A percentile compares a stretch with the other conserved stretches of the same genome.
Conservation (phyloP, 2,329 filamentous ascomycete species). For the Colletotrichum sp. region DNA sequence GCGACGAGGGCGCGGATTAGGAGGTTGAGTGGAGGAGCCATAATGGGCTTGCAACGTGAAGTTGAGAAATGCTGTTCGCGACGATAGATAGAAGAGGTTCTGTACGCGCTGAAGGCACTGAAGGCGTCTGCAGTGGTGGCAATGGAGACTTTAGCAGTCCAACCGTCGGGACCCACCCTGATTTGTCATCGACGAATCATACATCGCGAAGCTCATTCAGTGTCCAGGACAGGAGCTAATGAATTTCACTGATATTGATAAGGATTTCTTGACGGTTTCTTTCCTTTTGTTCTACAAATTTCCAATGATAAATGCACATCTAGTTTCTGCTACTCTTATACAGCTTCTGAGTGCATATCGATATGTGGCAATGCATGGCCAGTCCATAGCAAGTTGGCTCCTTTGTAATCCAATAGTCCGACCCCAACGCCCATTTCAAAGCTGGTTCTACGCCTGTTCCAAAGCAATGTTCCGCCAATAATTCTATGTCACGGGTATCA, state of each 20-base stretch:
- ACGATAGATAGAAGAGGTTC: neutral
- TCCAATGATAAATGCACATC: neutral
- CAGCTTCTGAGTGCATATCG: neutral
- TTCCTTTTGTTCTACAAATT: neutral
- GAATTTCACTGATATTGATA: no score
- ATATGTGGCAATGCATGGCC: neutral
- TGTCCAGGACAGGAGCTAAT: neutral
- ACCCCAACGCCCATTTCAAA: neutral
- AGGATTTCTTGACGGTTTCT: no score
- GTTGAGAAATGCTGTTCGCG: neutral
- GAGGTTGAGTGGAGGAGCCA: constrained; percentile 11
- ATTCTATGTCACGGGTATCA: neutral
- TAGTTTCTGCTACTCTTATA: neutral
- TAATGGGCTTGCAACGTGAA: neutral
- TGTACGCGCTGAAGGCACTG: neutral
- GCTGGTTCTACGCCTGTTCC: neutral
- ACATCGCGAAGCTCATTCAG: neutral
- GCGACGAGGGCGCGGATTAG: constrained; percentile 13
- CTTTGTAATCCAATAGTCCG: neutral
- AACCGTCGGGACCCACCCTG: neutral
- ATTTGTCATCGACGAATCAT: constrained; percentile 17
- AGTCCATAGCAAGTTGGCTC: neutral
- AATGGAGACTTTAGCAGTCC: neutral
- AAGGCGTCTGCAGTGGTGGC: neutral
- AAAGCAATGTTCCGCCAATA: neutral